Base-by-base conservation (phyloP, 2,329 filamentous ascomycete genomes). In the Pseudogymnoascus verrucosus region DNA sequence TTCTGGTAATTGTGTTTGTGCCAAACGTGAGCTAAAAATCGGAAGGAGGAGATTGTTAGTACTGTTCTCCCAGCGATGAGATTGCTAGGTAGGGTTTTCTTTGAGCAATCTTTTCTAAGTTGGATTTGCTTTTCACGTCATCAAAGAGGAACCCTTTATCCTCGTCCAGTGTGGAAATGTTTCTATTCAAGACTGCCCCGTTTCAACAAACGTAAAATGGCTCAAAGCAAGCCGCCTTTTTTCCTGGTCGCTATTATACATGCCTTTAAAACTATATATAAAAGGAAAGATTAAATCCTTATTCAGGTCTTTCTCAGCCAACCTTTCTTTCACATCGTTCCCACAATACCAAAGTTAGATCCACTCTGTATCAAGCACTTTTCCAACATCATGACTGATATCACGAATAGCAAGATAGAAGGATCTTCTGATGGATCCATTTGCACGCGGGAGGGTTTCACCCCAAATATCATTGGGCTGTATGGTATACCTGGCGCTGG, bases 401-500 rank as follows among this genome's bases (percentile, higher is more conserved):
- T 51, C 44, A 51, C 2, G 12, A 51, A 51, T 26, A 21, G 4
- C 12, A 3, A 14, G 23, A 14, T 6, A 26, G 44, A n/a, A 26
- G 26, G 21, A n/a, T 51, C 21, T 51, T 51, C 21, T 10, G 12
- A n/a, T n/a, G 44, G 4, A 26, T 51, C 8, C 14, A 28, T 26
- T 51, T 51, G 21, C 44, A 8, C 6, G 3, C 12, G 1, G 4
- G 21, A 51, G 14, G 44, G 7, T 7, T 51, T 51, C 16, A 78
- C 75, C 65, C 72, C 78, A 11, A 68, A 68, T 1, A 71, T 85
- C 16, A 71, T 86, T 31, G 82, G 82, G 2, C 61, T 86, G 1
- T 86, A 85, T 65, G 83, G 83, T 5, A 19, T 86, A 39, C 73
- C 81, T 1, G 82, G 81, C 0, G 79, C 71, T n/a, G 83, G 83